A percentile compares a stretch with the other conserved stretches of the same genome.
phyloP scores from a whole-genome alignment of 2,329 filamentous ascomycete species.

The Cadophora sp. region DNA sequence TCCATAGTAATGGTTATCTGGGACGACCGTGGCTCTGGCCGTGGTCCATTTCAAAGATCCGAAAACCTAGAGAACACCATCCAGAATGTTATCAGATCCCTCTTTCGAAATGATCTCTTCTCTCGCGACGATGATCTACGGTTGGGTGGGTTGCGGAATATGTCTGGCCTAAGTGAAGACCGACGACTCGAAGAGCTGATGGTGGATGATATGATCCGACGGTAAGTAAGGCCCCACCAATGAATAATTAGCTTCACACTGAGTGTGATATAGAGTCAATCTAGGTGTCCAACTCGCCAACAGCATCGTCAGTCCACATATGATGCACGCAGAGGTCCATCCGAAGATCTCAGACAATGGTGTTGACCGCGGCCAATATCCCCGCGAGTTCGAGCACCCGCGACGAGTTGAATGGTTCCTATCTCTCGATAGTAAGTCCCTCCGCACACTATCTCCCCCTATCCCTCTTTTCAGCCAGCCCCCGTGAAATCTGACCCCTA shows the following conservation, averaged over 20 bases:
- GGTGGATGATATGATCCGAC: constrained; percentile 22
- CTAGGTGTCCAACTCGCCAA: constrained; percentile 37
- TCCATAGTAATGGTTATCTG: not conserved
- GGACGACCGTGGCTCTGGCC: not conserved
- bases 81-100: not conserved
- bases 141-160: constrained; percentile 2
- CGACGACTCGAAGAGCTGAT: constrained; percentile 15
- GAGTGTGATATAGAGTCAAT: constrained; percentile 30
- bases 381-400: constrained; percentile 35
- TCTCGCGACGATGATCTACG: constrained; percentile 11
- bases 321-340: constrained; percentile 36
- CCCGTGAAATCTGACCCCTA: not conserved
- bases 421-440: constrained; percentile 32
- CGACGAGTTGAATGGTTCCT: constrained; percentile 32
- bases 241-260: not conserved
- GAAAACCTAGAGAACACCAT: constrained; percentile 22
- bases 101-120: constrained; percentile 24
- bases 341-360: constrained; percentile 33
- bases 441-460: not conserved
- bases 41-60: constrained; percentile 7
- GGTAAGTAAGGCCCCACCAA: constrained; percentile 18
- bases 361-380: constrained; percentile 24
- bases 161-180: constrained; percentile 5
- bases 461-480: not conserved
- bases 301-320: constrained; percentile 20